phyloP scores from a whole-genome alignment of 495 filamentous ascomycete species.

The Podospora fimiseda region DNA sequence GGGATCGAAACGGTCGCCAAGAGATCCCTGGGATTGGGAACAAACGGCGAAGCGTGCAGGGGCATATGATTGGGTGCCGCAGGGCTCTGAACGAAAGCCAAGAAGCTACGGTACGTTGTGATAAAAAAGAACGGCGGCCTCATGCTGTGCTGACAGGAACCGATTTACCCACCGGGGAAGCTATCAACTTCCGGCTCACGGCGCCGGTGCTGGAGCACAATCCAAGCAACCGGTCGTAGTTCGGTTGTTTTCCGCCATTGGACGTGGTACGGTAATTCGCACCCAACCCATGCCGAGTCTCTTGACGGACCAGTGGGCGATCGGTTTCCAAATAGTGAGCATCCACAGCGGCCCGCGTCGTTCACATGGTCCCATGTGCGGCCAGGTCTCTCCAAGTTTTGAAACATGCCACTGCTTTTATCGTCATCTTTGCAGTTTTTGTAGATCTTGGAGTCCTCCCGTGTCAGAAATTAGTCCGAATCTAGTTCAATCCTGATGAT shows the following conservation, averaged over 20 bases:
- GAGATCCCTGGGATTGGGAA: constrained; percentile 1
- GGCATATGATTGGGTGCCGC: constrained; percentile 5
- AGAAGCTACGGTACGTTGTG: neutral
- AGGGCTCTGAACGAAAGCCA: neutral
- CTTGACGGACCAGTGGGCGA: neutral
- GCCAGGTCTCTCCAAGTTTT: neutral
- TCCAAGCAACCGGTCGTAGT: constrained; percentile 1
- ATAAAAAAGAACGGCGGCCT: constrained; percentile 18
- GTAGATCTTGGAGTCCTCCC: neutral
- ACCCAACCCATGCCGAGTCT: neutral
- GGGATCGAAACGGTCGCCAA: constrained; percentile 10
- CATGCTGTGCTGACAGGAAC: no score
- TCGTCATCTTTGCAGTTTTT: neutral
- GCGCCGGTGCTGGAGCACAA: neutral
- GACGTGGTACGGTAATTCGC: constrained; percentile 11
- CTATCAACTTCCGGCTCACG: constrained; percentile 6
- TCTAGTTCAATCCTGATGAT: constrained; percentile 16
- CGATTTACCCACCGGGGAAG: no score
- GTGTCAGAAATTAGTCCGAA: neutral
- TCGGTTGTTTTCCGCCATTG: constrained; percentile 12
- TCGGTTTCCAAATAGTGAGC: neutral
- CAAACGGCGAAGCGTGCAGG: neutral
- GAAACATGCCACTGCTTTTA: neutral
- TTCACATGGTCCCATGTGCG: neutral
- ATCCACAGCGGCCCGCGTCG: neutral